A percentile compares a stretch with the other conserved stretches of the same genome.
Evolutionary conservation across 2,329 filamentous ascomycete genomes (phyloP).

Genomic region (Dichotomopilus funicola): DNA sequence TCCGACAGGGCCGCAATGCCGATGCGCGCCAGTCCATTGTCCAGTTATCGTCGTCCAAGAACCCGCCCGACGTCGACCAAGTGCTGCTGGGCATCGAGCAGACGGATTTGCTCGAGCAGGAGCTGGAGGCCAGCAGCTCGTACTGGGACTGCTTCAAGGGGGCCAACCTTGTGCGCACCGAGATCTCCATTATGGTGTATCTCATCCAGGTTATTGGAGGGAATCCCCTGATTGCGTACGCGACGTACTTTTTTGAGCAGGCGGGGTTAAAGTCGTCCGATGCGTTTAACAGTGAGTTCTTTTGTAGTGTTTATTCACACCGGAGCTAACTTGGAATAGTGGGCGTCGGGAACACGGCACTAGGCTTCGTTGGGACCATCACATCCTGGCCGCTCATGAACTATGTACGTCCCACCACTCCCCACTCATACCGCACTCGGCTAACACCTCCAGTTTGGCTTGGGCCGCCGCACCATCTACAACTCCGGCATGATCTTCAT

Average conservation of each 20-base stretch:
- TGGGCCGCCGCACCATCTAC: slow-evolving; percentile 48
- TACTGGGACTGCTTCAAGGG: slow-evolving; percentile 47
- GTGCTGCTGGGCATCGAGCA: slow-evolving; percentile 2
- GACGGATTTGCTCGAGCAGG: slow-evolving; percentile 43
- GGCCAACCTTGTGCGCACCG: slow-evolving; percentile 45
- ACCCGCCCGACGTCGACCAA: background rate
- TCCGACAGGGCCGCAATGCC: slow-evolving; percentile 35
- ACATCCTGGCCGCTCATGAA: slow-evolving; percentile 46
- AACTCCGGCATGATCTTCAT: slow-evolving; percentile 36
- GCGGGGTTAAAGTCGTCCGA: slow-evolving; percentile 44
- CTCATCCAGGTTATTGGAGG: slow-evolving; percentile 59
- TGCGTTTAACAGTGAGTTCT: slow-evolving; percentile 33
- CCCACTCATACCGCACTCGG: too few species aligned
- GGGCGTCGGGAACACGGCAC: slow-evolving; percentile 22
- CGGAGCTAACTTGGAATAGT: background rate
- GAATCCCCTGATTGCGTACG: slow-evolving; percentile 58
- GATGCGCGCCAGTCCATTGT: slow-evolving; percentile 36
- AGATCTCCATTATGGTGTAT: slow-evolving; percentile 46
- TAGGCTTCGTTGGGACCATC: slow-evolving; percentile 48
- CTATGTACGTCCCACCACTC: slow-evolving; percentile 16
- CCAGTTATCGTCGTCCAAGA: slow-evolving; percentile 15
- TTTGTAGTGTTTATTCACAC: too few species aligned
- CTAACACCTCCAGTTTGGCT: slow-evolving; percentile 15
- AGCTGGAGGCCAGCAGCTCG: slow-evolving; percentile 41
- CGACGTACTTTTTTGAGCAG: slow-evolving; percentile 54